Percentiles rank a stretch among this genome's conserved stretches.
Evolutionary conservation across 345 rosid species (phyloP).

Genomic region (Camelina sativa): DNA sequence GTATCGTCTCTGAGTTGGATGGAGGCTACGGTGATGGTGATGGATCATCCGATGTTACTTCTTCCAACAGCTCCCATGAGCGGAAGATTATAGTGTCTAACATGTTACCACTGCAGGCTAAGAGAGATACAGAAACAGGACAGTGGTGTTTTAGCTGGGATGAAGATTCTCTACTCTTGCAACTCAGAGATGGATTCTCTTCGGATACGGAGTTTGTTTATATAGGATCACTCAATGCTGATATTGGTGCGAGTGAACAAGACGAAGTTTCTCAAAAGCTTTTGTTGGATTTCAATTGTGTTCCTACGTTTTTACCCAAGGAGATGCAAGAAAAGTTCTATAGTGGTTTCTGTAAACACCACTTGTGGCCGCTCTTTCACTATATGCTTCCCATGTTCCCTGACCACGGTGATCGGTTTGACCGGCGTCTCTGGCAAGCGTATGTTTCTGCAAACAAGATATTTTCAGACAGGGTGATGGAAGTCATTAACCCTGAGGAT

Average conservation of each 20-base stretch:
- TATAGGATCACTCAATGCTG: constrained; percentile 74
- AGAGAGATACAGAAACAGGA: constrained; percentile 49
- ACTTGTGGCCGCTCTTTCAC: constrained; percentile 83
- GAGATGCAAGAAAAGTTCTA: constrained; percentile 74
- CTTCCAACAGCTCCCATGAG: constrained; percentile 51
- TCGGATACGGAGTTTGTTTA: constrained; percentile 65
- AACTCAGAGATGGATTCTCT: constrained; percentile 70
- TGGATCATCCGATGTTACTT: constrained; percentile 58
- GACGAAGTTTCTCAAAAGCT: constrained; percentile 71
- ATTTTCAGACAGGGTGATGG: constrained; percentile 84
- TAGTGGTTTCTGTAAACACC: constrained; percentile 78
- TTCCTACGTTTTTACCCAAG: constrained; percentile 66
- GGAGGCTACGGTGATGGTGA: constrained; percentile 55
- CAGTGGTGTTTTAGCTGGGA: constrained; percentile 69
- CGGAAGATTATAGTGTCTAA: constrained; percentile 64
- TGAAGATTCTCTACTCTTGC: constrained; percentile 63
- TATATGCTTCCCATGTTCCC: constrained; percentile 88
- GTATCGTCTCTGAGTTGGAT: constrained; percentile 69
- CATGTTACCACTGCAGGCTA: constrained; percentile 59
- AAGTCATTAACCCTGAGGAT: constrained; percentile 72
- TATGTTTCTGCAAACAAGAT: constrained; percentile 81
- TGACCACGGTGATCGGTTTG: constrained; percentile 81
- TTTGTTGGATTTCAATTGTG: constrained; percentile 66
- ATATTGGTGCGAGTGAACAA: constrained; percentile 59
- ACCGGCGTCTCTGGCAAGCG: constrained; percentile 73